phyloP scores from a whole-genome alignment of 371 early-diverging fungal species.

The Mycotypha africana region DNA sequence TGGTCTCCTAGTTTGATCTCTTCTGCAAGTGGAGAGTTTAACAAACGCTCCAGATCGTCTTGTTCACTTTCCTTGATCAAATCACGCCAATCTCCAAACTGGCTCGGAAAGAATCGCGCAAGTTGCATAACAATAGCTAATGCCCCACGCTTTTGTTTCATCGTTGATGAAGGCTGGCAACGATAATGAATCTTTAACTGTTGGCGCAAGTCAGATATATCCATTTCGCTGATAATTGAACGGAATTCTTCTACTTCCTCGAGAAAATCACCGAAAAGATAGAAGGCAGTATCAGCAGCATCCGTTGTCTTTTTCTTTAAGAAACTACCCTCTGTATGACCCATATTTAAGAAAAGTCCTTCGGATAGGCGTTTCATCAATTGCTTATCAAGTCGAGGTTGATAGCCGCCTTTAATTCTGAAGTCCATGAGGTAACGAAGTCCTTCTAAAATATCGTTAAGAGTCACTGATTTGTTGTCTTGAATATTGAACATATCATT shows the following conservation, averaged over 20 bases:
- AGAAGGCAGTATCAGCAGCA: conserved; percentile 84
- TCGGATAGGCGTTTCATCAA: conserved; percentile 85
- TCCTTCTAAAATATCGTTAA: conserved; percentile 83
- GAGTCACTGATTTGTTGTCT: conserved; percentile 68
- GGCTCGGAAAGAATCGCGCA: conserved; percentile 30
- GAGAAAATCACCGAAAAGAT: conserved; percentile 90
- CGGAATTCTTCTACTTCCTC: conserved; percentile 78
- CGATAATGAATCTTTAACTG: conserved; percentile 77
- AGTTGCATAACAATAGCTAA: conserved; percentile 71
- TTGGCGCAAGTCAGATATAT: conserved; percentile 71
- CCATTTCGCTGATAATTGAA: conserved; percentile 67
- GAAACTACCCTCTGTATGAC: conserved; percentile 58
- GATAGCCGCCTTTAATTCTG: conserved; percentile 80
- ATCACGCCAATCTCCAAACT: conserved; percentile 86
- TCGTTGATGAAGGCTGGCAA: conserved; percentile 62
- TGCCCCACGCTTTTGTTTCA: conserved; percentile 63
- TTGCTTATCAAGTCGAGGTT: conserved; percentile 71
- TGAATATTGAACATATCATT: conserved; percentile 63
- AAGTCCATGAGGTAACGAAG: conserved; percentile 93
- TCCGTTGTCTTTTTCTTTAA: conserved; percentile 59
- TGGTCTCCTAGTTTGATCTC: conserved; percentile 19
- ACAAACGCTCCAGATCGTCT: conserved; percentile 61
- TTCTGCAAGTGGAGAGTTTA: conserved; percentile 22
- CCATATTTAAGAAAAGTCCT: conserved; percentile 77
- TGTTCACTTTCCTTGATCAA: conserved; percentile 77